phyloP scores from a whole-genome alignment of 305 asterid genomes.

The Fraxinus dipetala region DNA sequence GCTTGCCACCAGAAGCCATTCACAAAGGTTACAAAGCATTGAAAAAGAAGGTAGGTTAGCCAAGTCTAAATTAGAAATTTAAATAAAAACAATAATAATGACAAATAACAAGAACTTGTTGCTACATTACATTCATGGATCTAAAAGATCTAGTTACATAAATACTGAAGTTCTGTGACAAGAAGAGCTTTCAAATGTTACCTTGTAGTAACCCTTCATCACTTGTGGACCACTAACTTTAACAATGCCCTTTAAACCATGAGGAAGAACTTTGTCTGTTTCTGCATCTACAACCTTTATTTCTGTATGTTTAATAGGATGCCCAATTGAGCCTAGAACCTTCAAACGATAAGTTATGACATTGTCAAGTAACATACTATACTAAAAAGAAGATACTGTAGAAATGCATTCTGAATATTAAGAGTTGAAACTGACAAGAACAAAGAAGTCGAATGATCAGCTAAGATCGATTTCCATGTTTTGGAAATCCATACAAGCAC shows the following conservation, averaged over 20 bases:
- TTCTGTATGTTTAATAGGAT: conserved; percentile 65
- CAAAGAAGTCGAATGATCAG: conserved; percentile 4
- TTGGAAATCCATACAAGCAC: conserved; percentile 1
- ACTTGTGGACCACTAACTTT: conserved; percentile 87
- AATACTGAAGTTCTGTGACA: not conserved
- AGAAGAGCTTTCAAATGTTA: conserved; percentile 19
- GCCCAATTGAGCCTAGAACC: conserved; percentile 94
- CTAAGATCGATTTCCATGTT: not conserved
- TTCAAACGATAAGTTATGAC: conserved; percentile 36
- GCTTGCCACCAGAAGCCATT: not conserved
- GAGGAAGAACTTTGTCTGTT: conserved; percentile 61
- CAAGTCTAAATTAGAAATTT: not conserved
- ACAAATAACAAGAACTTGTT: not conserved
- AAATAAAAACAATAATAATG: not conserved
- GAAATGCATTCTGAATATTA: conserved; percentile 14
- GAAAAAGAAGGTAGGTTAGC: not conserved
- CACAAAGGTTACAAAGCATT: not conserved
- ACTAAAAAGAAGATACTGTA: conserved; percentile 12
- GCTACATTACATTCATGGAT: not conserved
- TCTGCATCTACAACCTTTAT: conserved; percentile 74
- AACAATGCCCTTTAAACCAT: conserved; percentile 81
- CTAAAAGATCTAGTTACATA: not conserved
- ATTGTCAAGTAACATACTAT: conserved; percentile 23
- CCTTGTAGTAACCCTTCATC: conserved; percentile 96
- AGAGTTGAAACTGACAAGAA: not conserved